phyloP scores from a whole-genome alignment of 2,329 filamentous ascomycete genomes.

The Ophioceras dolichostomum region DNA sequence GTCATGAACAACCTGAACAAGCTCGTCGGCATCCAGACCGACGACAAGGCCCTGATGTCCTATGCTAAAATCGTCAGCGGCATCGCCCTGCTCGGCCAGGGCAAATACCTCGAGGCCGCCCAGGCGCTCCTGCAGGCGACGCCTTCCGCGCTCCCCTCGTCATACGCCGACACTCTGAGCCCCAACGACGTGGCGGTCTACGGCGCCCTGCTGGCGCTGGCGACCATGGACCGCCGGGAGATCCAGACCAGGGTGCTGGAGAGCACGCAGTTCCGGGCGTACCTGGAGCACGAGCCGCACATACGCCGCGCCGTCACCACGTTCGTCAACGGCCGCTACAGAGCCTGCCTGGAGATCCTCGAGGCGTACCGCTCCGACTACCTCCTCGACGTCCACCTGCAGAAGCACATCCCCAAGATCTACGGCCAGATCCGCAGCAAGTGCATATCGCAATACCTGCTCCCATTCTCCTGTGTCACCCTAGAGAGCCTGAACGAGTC shows the following conservation, averaged over 20 bases:
- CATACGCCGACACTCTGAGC: slow-evolving; percentile 61
- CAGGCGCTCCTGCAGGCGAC: slow-evolving; percentile 55
- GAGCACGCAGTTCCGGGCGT: slow-evolving; percentile 68
- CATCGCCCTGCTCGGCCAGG: slow-evolving; percentile 33
- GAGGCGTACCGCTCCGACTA: slow-evolving; percentile 77
- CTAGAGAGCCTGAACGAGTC: slow-evolving; percentile 65
- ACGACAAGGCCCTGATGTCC: slow-evolving; percentile 31
- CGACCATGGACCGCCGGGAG: slow-evolving; percentile 71
- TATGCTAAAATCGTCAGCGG: slow-evolving; percentile 41
- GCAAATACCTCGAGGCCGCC: slow-evolving; percentile 51
- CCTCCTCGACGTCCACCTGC: slow-evolving; percentile 78
- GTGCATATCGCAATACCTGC: slow-evolving; percentile 86
- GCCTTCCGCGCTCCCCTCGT: slow-evolving; percentile 30
- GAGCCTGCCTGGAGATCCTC: slow-evolving; percentile 69
- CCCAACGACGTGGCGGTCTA: slow-evolving; percentile 88
- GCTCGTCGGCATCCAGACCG: slow-evolving; percentile 38
- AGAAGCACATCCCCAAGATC: slow-evolving; percentile 56
- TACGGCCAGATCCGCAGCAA: slow-evolving; percentile 73
- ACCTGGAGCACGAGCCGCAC: slow-evolving; percentile 86
- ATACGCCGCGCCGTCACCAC: slow-evolving; percentile 81
- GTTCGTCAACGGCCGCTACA: slow-evolving; percentile 86
- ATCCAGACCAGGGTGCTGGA: slow-evolving; percentile 69
- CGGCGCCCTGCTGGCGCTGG: slow-evolving; percentile 78
- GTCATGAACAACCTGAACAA: slow-evolving; percentile 52
- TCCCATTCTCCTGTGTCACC: slow-evolving; percentile 80